phyloP scores from a whole-genome alignment of 1,284 basidiomycete species.

The Ceratobasidium sp. region DNA sequence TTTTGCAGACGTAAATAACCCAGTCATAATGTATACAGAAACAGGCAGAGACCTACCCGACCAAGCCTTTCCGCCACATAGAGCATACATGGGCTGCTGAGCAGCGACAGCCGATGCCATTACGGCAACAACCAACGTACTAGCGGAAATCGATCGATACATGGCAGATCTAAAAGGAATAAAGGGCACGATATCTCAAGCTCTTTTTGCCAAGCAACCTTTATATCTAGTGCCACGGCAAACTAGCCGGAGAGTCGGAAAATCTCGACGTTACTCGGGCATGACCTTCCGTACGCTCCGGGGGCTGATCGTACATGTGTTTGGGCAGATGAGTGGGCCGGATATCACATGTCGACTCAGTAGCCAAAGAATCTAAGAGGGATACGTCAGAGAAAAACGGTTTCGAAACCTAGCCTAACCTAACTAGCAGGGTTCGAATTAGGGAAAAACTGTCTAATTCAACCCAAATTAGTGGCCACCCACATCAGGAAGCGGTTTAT shows the following conservation, averaged over 20 bases:
- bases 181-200: background rate
- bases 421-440: too few species aligned
- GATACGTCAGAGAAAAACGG: too few species aligned
- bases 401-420: too few species aligned
- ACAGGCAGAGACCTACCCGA: background rate
- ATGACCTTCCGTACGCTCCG: background rate
- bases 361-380: background rate
- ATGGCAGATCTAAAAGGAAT: background rate
- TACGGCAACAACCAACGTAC: slow-evolving; percentile 4
- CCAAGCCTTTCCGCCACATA: slow-evolving; percentile 26
- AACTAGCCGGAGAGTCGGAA: background rate
- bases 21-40: background rate
- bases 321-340: background rate
- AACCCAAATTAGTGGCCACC: too few species aligned
- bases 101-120: slow-evolving; percentile 13
- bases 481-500: too few species aligned
- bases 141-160: background rate
- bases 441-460: too few species aligned
- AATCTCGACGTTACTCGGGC: background rate
- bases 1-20: too few species aligned
- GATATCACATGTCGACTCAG: background rate
- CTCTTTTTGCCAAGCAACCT: background rate
- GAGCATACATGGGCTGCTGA: slow-evolving; percentile 22
- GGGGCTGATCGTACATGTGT: background rate
- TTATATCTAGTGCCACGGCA: background rate